Evolutionary conservation across 345 rosid genomes (phyloP), one percentile per base, ranked within the genome.

Genomic region (Euphorbia peplus): DNA sequence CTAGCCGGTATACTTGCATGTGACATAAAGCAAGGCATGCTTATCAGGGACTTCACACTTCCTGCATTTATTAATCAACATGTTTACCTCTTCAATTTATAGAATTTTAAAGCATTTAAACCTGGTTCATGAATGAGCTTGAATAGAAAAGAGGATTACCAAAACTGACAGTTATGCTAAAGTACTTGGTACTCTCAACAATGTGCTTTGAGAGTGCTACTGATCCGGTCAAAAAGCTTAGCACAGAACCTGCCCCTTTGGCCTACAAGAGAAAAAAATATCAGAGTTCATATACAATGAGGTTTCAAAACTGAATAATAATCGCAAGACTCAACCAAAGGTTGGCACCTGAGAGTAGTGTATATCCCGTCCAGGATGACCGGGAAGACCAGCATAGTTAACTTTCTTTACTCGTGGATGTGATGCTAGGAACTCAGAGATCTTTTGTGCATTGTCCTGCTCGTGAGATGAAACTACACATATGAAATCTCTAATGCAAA

Each of bases 11-110:
- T 91, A 74, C 92, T 88, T 52, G 98, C 97, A 76, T 95, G 98
- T 21, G 98, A 95, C 99, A 95, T 95, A 78, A 91, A 95, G 83
- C 99, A 90, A 3, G 98, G 98, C 97, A 95, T 75, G 88, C 97
- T 91, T 76, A 95, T 90, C 50, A 95, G 96, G 55, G 96, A 95
- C 79, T 95, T 95, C 52, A 95, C 98, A 68, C 97, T 90, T 66
- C 99, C 98, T 95, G 55, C 69, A 76, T 39, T 39, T 39, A 39
- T 4, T 5, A 39, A 39, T 1, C 42, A 2, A 8, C 42, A 39
- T 4, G 11, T 39, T 39, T 32, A 39, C 6, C 1, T 1, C 5
- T 39, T 35, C 39, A 35, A 35, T 35, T 3, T 35, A 35, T 35
- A 35, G 39, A 8, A 3, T 35, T 35, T 3, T 35, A 35, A n/a